A percentile compares a stretch with the other conserved stretches of the same genome.
Conservation (phyloP, 371 early-diverging fungal genomes). For the Mucor saturninus region DNA sequence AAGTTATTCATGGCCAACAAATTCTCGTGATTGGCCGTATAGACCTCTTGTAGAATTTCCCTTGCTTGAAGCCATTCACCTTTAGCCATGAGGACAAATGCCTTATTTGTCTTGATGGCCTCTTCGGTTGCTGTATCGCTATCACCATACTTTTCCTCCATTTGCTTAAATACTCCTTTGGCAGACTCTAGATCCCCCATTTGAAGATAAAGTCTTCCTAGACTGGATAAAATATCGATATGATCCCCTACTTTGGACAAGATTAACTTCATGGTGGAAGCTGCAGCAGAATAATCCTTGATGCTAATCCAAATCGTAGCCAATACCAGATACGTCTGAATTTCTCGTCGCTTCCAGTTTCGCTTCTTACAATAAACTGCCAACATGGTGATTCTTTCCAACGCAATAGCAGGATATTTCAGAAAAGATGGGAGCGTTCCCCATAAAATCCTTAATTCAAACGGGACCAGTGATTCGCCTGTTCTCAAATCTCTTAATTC, state of each 20-base stretch:
- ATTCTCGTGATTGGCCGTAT: conserved; percentile 55
- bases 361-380: conserved; percentile 58
- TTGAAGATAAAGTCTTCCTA: conserved; percentile 65
- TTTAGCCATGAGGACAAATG: conserved; percentile 53
- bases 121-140: conserved; percentile 29
- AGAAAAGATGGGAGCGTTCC: conserved; percentile 58
- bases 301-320: conserved; percentile 57
- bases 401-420: conserved; percentile 50
- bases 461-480: conserved; percentile 59
- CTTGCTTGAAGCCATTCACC: conserved; percentile 61
- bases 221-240: conserved; percentile 54
- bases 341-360: conserved; percentile 53
- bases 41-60: conserved; percentile 47
- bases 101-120: conserved; percentile 53
- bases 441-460: conserved; percentile 58
- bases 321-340: conserved; percentile 59
- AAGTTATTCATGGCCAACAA: conserved; percentile 58
- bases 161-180: conserved; percentile 40
- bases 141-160: conserved; percentile 36
- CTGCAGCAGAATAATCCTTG: conserved; percentile 55
- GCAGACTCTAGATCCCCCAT: conserved; percentile 58
- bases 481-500: conserved; percentile 35
- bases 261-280: conserved; percentile 39
- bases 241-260: conserved; percentile 29
- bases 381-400: conserved; percentile 58